Percentiles rank a stretch among this genome's conserved stretches.
phyloP scores from a whole-genome alignment of 2,329 filamentous ascomycete species.

The Exserohilum rostratum region DNA sequence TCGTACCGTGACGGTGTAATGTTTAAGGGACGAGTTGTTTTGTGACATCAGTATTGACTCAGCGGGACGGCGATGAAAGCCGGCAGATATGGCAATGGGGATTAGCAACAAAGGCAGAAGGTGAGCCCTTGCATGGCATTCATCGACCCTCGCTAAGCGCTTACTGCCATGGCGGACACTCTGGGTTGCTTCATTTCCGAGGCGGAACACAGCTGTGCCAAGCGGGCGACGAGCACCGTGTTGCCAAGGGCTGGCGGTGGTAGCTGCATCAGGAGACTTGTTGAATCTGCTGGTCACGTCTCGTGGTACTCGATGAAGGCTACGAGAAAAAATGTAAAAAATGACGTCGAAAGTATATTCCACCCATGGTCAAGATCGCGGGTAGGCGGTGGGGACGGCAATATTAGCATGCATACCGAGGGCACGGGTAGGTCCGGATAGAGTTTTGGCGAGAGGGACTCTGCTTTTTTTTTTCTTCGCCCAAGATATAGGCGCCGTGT shows the following conservation, averaged over 20 bases:
- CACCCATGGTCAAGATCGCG: not conserved
- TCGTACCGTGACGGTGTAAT: not conserved
- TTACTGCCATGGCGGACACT: too few relatives aligned
- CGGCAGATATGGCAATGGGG: too few relatives aligned
- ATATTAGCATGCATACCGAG: not conserved
- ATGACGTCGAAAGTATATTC: not conserved
- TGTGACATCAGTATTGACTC: slow-evolving; percentile 1
- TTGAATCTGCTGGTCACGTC: not conserved
- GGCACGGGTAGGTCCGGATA: not conserved
- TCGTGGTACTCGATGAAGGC: not conserved
- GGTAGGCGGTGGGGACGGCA: not conserved
- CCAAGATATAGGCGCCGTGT: not conserved
- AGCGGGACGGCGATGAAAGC: not conserved
- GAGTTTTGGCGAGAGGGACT: not conserved
- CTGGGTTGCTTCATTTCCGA: not conserved
- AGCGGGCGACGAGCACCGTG: not conserved
- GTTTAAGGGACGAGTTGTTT: not conserved
- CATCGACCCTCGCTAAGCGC: too few relatives aligned
- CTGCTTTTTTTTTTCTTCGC: not conserved
- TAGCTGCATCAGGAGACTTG: not conserved
- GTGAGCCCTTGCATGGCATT: too few relatives aligned
- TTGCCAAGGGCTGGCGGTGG: not conserved
- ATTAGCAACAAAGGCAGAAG: too few relatives aligned
- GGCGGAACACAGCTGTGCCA: not conserved
- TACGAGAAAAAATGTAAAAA: not conserved